Evolutionary conservation across 176 grass and related monocot species (phyloP).

Genomic region (Canna indica): DNA sequence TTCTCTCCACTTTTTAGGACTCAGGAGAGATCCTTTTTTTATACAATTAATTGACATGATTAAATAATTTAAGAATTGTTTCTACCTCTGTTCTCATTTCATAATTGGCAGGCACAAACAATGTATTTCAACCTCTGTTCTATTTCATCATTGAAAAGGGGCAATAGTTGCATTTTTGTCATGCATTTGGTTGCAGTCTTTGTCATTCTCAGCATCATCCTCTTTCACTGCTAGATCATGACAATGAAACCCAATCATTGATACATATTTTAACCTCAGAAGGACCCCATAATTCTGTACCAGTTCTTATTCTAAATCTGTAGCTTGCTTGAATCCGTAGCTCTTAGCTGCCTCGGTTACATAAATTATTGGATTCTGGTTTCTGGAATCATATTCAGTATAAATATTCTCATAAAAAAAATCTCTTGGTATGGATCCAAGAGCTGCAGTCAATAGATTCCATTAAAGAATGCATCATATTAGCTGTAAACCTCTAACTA

Average conservation of each 20-base stretch:
- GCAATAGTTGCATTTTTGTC: background rate
- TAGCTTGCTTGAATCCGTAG: background rate
- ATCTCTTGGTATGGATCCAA: constrained; percentile 11
- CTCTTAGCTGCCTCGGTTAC: constrained; percentile 4
- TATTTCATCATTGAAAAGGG: background rate
- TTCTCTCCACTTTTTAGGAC: background rate
- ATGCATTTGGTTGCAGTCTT: constrained; percentile 2
- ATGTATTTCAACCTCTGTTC: background rate
- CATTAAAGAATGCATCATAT: constrained; percentile 1
- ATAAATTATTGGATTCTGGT: background rate
- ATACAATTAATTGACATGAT: background rate
- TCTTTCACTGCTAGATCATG: background rate
- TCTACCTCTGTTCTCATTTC: no score
- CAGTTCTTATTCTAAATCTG: background rate
- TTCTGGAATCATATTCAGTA: constrained; percentile 3
- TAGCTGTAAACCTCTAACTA: constrained; percentile 9
- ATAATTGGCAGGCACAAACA: no score
- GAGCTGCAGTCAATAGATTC: constrained; percentile 1
- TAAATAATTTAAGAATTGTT: background rate
- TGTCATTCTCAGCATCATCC: background rate
- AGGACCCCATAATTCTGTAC: background rate
- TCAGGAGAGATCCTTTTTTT: background rate
- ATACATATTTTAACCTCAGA: constrained; percentile 6
- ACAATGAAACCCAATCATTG: constrained; percentile 16
- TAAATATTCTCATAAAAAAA: constrained; percentile 2